These are phyloP conservation scores for Oidiodendron maius DNA, from an alignment of 495 filamentous ascomycete genomes.

Conservation along the genomic window DNA sequence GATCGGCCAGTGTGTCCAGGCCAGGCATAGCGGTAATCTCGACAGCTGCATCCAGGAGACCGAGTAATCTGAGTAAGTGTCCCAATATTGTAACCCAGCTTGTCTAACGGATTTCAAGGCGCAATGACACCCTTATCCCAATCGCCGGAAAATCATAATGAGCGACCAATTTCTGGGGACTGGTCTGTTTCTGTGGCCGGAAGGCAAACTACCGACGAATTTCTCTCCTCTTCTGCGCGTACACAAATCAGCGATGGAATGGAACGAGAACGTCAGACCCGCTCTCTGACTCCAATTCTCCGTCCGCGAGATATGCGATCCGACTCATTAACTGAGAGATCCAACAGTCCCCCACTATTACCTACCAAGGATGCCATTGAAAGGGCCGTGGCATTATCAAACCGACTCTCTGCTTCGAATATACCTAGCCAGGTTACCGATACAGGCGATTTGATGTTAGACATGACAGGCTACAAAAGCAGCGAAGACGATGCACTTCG, in stretches of 20 bases:
- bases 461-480: constrained; percentile 95
- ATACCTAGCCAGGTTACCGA: constrained; percentile 90
- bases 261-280: constrained; percentile 29
- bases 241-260: constrained; percentile 16
- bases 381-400: constrained; percentile 78
- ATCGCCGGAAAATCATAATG: constrained; percentile 48
- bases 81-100: neutral
- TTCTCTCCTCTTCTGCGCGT: constrained; percentile 20
- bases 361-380: constrained; percentile 69
- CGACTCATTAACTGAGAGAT: constrained; percentile 40
- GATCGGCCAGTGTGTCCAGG: constrained; percentile 19
- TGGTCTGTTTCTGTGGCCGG: constrained; percentile 30
- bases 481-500: constrained; percentile 86
- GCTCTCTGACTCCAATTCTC: constrained; percentile 40
- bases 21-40: constrained; percentile 14
- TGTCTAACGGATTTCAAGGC: constrained; percentile 36
- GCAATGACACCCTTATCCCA: constrained; percentile 56
- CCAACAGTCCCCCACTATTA: constrained; percentile 73
- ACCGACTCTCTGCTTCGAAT: constrained; percentile 81
- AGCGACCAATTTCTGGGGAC: constrained; percentile 36
- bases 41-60: constrained; percentile 14
- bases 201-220: constrained; percentile 39
- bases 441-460: constrained; percentile 92
- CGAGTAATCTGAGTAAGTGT: constrained; percentile 18
- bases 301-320: constrained; percentile 31